These are phyloP conservation scores for Debaryomycetaceae sp. DNA, from an alignment of 1,139 yeast genomes.

Conservation along the genomic window DNA sequence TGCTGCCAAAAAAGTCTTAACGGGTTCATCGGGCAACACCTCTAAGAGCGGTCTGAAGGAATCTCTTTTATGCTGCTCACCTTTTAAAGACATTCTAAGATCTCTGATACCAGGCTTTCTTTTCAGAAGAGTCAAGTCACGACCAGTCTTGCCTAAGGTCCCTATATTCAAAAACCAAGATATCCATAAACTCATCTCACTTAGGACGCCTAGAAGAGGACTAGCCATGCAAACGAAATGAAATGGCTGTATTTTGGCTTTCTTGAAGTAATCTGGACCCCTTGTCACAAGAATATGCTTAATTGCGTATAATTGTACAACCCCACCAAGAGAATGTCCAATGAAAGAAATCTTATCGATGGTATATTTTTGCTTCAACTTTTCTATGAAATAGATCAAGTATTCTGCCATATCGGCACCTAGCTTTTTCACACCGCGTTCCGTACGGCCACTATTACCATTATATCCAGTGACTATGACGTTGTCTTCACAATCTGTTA, in stretches of 20 bases:
- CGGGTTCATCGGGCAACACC: slow-evolving; percentile 73
- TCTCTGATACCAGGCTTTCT: slow-evolving; percentile 18
- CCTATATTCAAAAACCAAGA: slow-evolving; percentile 84
- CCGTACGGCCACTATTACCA: slow-evolving; percentile 86
- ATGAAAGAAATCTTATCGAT: slow-evolving; percentile 73
- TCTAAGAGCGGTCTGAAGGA: slow-evolving; percentile 60
- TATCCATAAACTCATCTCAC: slow-evolving; percentile 83
- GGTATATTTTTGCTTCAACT: slow-evolving; percentile 22
- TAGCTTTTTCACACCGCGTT: slow-evolving; percentile 77
- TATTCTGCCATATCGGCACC: slow-evolving; percentile 78
- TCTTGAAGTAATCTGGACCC: slow-evolving; percentile 55
- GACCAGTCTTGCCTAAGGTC: slow-evolving; percentile 87
- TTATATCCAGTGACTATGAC: slow-evolving; percentile 75
- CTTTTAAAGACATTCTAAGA: slow-evolving; percentile 5
- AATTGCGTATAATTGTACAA: slow-evolving; percentile 84
- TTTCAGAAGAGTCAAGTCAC: slow-evolving; percentile 68
- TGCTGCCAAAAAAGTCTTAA: slow-evolving; percentile 57
- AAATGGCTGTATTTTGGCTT: slow-evolving; percentile 50
- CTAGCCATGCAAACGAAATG: slow-evolving; percentile 83
- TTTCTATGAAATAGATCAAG: slow-evolving; percentile 52
- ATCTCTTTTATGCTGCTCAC: slow-evolving; percentile 12
- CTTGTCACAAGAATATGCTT: slow-evolving; percentile 62
- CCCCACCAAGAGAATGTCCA: slow-evolving; percentile 92
- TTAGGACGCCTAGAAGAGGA: slow-evolving; percentile 77
- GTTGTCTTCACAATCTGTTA: slow-evolving; percentile 42